Conservation (phyloP, 2,329 filamentous ascomycete species). For the Geosmithia flava region DNA sequence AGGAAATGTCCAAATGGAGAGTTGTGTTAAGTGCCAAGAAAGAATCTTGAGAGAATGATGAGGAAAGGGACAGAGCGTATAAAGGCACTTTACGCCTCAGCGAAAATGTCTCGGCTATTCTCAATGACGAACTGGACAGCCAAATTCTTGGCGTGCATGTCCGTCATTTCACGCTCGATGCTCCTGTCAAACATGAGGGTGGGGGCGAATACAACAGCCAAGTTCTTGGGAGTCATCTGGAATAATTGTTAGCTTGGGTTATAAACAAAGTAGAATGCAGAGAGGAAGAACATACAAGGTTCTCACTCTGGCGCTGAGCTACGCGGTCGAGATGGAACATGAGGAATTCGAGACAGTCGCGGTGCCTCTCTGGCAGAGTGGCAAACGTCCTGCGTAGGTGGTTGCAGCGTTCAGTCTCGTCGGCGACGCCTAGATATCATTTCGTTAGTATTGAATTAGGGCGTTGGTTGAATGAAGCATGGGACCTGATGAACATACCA, state of each 20-base stretch:
- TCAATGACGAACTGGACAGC: conserved; percentile 91
- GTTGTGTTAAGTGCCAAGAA: too few species aligned
- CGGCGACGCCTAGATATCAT: conserved; percentile 41
- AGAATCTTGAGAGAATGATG: background rate
- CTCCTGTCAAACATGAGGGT: conserved; percentile 91
- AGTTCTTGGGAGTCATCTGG: conserved; percentile 89
- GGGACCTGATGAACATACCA: conserved; percentile 34
- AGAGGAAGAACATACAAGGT: conserved; percentile 47
- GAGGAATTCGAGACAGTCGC: conserved; percentile 83
- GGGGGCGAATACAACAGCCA: conserved; percentile 93
- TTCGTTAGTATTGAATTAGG: conserved; percentile 8
- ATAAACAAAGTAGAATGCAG: background rate
- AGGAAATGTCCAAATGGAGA: too few species aligned
- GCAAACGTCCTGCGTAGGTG: conserved; percentile 64
- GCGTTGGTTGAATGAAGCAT: background rate
- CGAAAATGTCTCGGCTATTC: conserved; percentile 73
- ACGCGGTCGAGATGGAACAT: conserved; percentile 89
- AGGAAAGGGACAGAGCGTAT: background rate
- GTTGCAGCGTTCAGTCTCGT: conserved; percentile 53
- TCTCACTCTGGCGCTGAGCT: conserved; percentile 69
- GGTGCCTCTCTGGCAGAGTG: conserved; percentile 70
- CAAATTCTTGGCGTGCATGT: conserved; percentile 87
- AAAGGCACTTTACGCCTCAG: conserved; percentile 18
- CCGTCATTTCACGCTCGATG: conserved; percentile 87
- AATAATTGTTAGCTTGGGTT: background rate